Base-by-base conservation (phyloP, 805 yeast genomes). In the Monosporozyma servazzii region DNA sequence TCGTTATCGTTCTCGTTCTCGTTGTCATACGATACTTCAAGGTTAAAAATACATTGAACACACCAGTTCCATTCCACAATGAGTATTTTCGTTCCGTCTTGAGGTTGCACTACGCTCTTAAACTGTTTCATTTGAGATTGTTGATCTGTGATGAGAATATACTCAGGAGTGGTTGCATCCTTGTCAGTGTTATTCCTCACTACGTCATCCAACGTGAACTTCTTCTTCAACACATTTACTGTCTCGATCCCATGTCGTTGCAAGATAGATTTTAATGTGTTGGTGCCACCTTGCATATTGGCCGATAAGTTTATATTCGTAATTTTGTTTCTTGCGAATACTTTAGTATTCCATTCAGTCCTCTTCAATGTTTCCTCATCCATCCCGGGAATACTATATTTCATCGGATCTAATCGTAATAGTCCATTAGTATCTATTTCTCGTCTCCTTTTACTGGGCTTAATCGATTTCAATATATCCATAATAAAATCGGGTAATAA, bases 401-500 rank as follows among this genome's bases (percentile, higher is more conserved):
- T 56, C 2, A 54, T 55, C 2, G 18, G 23, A 1, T 65, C 51
- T 1, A 55, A 29, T 11, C 50, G 51, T 17, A 54, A 9, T 33
- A 56, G 56, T 57, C 53, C 21, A 49, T 47, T 7, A 45, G 56
- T 50, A 25, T 20, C 45, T 8, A 45, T 41, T 9, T 41, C 51
- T 13, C 27, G 27, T 25, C 7, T 25, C 27, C 5, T 5, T 7
- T 1, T 7, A 25, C 48, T 47, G n/a, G n/a, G n/a, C 15, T 54
- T 58, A 42, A 59, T 45, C 50, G 56, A 18, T 61, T 73, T 74
- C 29, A 80, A 52, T 0, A 80, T 71, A 43, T 77, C 79, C 2
- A 67, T 67, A 1, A 83, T 52, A 53, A 80, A 83, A 3, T 67
- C 60, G 0, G 88, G 87, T 40, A 79, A 76, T 1, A 85, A 58